Conservation (phyloP, 345 rosid species). For the Melastoma malabathricum region DNA sequence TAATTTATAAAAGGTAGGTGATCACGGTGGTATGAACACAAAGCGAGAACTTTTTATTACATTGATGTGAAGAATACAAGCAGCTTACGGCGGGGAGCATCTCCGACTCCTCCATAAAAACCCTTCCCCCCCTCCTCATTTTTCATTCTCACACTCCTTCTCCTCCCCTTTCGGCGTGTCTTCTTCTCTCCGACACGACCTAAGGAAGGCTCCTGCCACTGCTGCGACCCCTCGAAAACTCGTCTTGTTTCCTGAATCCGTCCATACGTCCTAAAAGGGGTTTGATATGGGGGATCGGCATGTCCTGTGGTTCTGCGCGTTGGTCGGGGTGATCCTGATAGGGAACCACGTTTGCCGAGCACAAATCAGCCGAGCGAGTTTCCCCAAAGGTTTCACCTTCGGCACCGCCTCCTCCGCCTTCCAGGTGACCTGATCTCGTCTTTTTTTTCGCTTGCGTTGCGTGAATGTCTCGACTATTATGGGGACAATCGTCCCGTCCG, state of each 20-base stretch:
- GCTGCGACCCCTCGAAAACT: no score
- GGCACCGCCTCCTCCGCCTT: constrained; percentile 72
- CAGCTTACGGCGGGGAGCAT: background rate
- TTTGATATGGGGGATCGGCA: constrained; percentile 6
- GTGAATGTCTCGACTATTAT: no score
- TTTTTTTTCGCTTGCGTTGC: no score
- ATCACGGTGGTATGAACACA: no score
- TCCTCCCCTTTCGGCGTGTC: background rate
- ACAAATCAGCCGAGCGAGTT: constrained; percentile 25
- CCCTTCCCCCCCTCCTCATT: background rate
- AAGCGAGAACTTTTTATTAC: no score
- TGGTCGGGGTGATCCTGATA: no score
- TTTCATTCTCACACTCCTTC: background rate
- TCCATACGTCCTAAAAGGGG: no score
- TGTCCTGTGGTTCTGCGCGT: constrained; percentile 8
- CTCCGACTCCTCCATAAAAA: background rate
- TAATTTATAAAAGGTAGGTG: no score
- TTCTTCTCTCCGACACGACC: background rate
- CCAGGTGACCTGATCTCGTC: constrained; percentile 28
- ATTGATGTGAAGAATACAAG: background rate
- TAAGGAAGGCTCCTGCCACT: no score
- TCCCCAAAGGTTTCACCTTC: constrained; percentile 46
- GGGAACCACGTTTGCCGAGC: no score
- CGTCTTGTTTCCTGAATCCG: background rate
- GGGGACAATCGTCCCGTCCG: no score